phyloP scores from a whole-genome alignment of 805 yeast genomes.

The Lipomyces starkeyi region DNA sequence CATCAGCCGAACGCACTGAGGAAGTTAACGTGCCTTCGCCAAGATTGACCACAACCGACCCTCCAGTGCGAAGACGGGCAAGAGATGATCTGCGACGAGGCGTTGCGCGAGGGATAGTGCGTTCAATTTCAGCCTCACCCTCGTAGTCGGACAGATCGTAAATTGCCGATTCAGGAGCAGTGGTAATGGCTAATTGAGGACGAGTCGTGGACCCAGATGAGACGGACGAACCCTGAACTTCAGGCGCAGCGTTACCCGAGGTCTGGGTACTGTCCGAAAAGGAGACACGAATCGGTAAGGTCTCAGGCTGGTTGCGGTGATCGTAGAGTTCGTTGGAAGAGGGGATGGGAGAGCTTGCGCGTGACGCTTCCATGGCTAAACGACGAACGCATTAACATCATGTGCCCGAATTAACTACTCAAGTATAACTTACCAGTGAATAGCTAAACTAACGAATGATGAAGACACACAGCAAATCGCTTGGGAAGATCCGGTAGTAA shows the following conservation, averaged over 20 bases:
- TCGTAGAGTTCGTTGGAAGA: conserved; percentile 49
- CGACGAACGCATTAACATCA: neutral
- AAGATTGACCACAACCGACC: conserved; percentile 10
- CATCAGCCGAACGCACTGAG: neutral
- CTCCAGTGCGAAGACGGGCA: conserved; percentile 5
- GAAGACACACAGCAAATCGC: conserved; percentile 17
- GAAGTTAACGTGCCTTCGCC: neutral
- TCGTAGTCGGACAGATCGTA: conserved; percentile 23
- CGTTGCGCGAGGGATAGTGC: neutral
- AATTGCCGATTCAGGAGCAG: conserved; percentile 25
- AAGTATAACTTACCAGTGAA: neutral
- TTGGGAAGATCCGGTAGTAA: conserved; percentile 29
- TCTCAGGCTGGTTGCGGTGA: conserved; percentile 57
- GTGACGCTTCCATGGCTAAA: conserved; percentile 32
- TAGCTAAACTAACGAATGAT: conserved; percentile 18
- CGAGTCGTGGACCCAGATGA: conserved; percentile 23
- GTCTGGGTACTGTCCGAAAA: conserved; percentile 24
- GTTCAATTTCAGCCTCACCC: conserved; percentile 9
- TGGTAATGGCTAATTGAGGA: conserved; percentile 16
- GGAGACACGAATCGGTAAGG: conserved; percentile 47
- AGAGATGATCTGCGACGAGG: neutral
- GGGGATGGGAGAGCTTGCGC: conserved; percentile 27
- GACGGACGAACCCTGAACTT: conserved; percentile 4
- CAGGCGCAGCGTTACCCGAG: neutral
- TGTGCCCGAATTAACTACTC: neutral